phyloP scores from a whole-genome alignment of 169 alveolate species.

The Cytauxzoon felis region DNA sequence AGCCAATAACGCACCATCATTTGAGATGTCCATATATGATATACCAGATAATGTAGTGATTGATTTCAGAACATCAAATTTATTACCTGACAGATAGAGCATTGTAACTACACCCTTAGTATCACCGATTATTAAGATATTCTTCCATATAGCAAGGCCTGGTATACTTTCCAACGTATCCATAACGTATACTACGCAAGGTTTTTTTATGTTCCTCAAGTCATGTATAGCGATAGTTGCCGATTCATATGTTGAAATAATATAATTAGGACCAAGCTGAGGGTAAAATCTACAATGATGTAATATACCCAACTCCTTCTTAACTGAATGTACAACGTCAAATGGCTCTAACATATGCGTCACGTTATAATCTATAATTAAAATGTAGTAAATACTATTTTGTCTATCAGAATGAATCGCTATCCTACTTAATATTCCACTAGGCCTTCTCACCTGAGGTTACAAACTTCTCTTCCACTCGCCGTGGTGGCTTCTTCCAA shows the following conservation, averaged over 20 bases:
- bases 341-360: not conserved
- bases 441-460: no score
- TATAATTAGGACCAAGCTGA: constrained; percentile 1
- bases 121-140: constrained; percentile 52
- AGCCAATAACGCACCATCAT: constrained; percentile 49
- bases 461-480: no score
- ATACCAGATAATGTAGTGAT: constrained; percentile 4
- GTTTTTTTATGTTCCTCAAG: constrained; percentile 8
- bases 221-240: constrained; percentile 42
- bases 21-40: constrained; percentile 12
- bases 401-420: no score
- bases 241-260: constrained; percentile 42
- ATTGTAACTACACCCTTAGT: constrained; percentile 32
- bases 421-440: no score
- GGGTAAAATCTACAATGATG: constrained; percentile 30
- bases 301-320: constrained; percentile 41
- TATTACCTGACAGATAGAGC: constrained; percentile 28
- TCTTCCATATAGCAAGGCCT: constrained; percentile 35
- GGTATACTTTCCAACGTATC: constrained; percentile 33
- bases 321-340: not conserved
- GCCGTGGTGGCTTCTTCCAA: no score
- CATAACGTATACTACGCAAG: not conserved
- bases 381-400: not conserved
- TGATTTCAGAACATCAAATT: not conserved
- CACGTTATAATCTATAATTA: not conserved